These are phyloP conservation scores for Boletus rubropictus DNA, from an alignment of 768 basidiomycete genomes.

Conservation along the genomic window DNA sequence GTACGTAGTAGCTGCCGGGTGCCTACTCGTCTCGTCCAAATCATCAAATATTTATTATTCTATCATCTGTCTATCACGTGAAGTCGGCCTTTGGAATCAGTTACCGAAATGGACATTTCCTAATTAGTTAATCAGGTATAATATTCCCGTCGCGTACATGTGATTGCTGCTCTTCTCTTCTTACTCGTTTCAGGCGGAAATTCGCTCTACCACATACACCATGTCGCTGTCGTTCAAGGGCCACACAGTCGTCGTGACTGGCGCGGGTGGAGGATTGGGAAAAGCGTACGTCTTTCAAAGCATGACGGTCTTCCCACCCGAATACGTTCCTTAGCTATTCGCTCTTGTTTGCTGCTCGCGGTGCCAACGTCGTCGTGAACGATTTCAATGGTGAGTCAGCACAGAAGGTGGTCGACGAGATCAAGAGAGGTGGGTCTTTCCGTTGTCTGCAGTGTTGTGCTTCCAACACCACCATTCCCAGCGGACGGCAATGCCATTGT, in stretches of 20 bases:
- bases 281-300: constrained; percentile 57
- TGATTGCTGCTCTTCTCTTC: constrained; percentile 5
- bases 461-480: constrained; percentile 23
- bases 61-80: neutral
- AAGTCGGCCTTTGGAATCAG: no score
- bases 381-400: constrained; percentile 87
- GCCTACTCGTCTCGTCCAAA: constrained; percentile 24
- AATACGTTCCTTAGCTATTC: constrained; percentile 59
- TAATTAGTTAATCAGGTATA: no score
- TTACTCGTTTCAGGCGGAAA: no score
- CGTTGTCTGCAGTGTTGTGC: neutral
- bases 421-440: constrained; percentile 56
- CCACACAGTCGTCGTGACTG: constrained; percentile 91
- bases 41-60: constrained; percentile 23
- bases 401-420: constrained; percentile 88
- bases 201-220: neutral
- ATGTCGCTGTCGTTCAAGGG: constrained; percentile 71
- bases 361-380: constrained; percentile 92
- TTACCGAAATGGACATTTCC: no score
- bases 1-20: constrained; percentile 31
- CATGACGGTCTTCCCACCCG: neutral
- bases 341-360: constrained; percentile 83
- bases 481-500: constrained; percentile 86
- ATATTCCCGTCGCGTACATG: neutral
- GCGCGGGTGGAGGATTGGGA: constrained; percentile 93